Evolutionary conservation across 2,329 filamentous ascomycete genomes (phyloP).

Genomic region (Pseudogymnoascus sp.): DNA sequence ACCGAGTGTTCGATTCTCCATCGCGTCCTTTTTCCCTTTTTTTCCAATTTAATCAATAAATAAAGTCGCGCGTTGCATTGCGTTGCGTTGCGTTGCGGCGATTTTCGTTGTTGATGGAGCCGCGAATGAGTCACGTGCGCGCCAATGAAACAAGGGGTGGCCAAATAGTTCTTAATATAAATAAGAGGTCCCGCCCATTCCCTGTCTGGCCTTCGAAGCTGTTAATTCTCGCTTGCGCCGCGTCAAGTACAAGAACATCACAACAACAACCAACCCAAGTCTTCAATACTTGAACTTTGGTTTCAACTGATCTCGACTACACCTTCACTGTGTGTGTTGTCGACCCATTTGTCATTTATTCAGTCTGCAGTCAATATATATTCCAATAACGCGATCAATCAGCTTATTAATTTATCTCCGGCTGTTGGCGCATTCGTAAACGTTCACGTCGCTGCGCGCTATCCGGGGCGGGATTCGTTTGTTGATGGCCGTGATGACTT

Average conservation of each 20-base stretch:
- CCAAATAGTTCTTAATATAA: constrained; percentile 6
- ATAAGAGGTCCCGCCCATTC: constrained; percentile 5
- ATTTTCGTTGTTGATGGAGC: not conserved
- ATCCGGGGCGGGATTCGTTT: constrained; percentile 18
- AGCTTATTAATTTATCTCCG: not conserved
- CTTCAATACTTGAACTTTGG: constrained; percentile 7
- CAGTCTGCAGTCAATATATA: not conserved
- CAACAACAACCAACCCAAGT: constrained; percentile 5
- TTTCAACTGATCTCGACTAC: not conserved
- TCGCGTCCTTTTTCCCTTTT: not conserved
- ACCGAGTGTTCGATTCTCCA: not conserved
- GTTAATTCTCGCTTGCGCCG: not conserved
- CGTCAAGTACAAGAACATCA: constrained; percentile 3
- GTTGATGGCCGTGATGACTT: constrained; percentile 47
- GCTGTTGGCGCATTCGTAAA: constrained; percentile 30
- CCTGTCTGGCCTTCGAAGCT: not conserved
- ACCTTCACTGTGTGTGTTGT: constrained; percentile 4
- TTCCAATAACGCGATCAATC: not conserved
- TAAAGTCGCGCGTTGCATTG: not conserved
- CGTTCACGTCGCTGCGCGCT: not conserved
- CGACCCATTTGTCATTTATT: not conserved
- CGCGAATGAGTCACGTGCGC: not conserved
- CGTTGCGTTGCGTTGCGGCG: too few species aligned
- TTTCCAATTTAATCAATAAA: not conserved
- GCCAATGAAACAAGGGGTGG: constrained; percentile 3